These are phyloP conservation scores for Eucalyptus erythrocorys DNA, from an alignment of 345 rosid genomes.

Conservation along the genomic window DNA sequence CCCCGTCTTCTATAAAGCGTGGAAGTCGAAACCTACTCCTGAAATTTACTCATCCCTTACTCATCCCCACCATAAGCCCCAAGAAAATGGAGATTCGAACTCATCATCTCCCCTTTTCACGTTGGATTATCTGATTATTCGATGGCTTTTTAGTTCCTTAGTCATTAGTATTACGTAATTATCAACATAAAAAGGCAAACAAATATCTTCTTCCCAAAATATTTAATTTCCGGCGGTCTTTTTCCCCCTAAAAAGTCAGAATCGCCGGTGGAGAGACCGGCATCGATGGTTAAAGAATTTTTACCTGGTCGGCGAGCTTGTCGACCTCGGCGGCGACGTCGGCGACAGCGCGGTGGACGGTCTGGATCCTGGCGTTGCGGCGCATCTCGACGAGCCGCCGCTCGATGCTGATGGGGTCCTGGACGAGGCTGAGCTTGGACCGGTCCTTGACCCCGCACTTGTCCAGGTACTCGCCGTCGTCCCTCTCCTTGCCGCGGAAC, in stretches of 20 bases:
- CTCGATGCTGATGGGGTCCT: conserved; percentile 51
- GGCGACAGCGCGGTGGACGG: conserved; percentile 26
- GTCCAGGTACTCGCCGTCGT: conserved; percentile 32
- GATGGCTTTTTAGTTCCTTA: neutral
- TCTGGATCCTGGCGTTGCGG: conserved; percentile 27
- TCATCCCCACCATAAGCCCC: too few species aligned
- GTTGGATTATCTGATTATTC: neutral
- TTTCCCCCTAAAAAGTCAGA: neutral
- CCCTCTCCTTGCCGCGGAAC: conserved; percentile 38
- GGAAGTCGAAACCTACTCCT: too few species aligned
- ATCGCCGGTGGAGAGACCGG: neutral
- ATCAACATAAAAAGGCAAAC: neutral
- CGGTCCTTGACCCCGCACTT: conserved; percentile 40
- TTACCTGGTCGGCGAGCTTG: conserved; percentile 41
- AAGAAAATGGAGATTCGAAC: too few species aligned
- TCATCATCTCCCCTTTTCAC: too few species aligned
- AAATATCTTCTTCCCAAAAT: neutral
- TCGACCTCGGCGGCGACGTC: conserved; percentile 32
- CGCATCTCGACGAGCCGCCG: conserved; percentile 32
- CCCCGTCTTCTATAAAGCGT: too few species aligned
- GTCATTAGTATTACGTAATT: neutral
- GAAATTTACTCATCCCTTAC: too few species aligned
- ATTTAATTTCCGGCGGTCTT: neutral
- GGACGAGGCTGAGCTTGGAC: conserved; percentile 29
- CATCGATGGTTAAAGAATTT: neutral